Evolutionary conservation across 1,284 basidiomycete species (phyloP).

Genomic region (Earliella scabrosa): DNA sequence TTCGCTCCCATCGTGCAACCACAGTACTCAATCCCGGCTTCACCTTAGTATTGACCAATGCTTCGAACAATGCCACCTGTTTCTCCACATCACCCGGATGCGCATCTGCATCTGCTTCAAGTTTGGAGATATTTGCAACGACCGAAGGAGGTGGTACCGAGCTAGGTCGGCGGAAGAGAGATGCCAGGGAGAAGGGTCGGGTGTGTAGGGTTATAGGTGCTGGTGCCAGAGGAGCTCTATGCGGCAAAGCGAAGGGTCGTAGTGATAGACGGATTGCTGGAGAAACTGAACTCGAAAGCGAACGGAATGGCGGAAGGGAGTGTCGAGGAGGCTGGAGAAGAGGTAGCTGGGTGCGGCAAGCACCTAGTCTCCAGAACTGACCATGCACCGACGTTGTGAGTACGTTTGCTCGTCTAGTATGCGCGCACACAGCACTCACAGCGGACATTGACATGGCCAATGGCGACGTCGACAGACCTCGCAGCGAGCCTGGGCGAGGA

Average conservation of each 20-base stretch:
- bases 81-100: conserved; percentile 67
- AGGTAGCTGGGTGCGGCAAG: conserved; percentile 34
- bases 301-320: conserved; percentile 32
- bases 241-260: conserved; percentile 5
- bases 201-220: conserved; percentile 11
- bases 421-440: too few species aligned
- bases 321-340: conserved; percentile 26
- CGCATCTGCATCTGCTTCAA: conserved; percentile 78
- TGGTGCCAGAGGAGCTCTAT: conserved; percentile 7
- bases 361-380: conserved; percentile 34
- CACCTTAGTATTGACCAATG: conserved; percentile 63
- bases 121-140: conserved; percentile 67
- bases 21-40: conserved; percentile 72
- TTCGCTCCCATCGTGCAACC: conserved; percentile 78
- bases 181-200: conserved; percentile 49
- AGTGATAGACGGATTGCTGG: conserved; percentile 5
- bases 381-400: neutral
- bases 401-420: too few species aligned
- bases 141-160: conserved; percentile 63
- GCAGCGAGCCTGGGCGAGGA: neutral
- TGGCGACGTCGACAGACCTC: conserved; percentile 10
- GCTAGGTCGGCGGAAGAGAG: conserved; percentile 54
- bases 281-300: conserved; percentile 30
- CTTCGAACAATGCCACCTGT: conserved; percentile 73
- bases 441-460: conserved; percentile 23